phyloP scores from a whole-genome alignment of 75 land plant genomes.

The Selaginella tamariscina region DNA sequence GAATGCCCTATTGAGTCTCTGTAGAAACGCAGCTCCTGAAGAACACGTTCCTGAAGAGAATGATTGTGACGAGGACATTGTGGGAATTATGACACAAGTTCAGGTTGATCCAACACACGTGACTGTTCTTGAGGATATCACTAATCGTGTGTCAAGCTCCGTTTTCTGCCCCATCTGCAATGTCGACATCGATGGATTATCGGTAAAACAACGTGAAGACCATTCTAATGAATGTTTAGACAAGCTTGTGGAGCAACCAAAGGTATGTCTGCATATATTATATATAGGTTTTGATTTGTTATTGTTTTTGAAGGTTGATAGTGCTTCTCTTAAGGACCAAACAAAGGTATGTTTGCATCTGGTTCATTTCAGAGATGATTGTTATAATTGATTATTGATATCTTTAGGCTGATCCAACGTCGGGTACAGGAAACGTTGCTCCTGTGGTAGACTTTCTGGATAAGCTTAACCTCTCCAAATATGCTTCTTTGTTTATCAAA shows the following conservation, averaged over 20 bases:
- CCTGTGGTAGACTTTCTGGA: slow-evolving; percentile 52
- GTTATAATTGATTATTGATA: slow-evolving; percentile 12
- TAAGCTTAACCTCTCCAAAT: slow-evolving; percentile 50
- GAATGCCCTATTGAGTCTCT: not conserved
- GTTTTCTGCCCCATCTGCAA: slow-evolving; percentile 40
- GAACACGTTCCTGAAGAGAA: not conserved
- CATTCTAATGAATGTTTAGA: slow-evolving; percentile 82
- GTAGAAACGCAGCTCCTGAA: too few species aligned
- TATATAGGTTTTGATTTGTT: not conserved
- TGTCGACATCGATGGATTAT: slow-evolving; percentile 39
- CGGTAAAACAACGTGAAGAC: slow-evolving; percentile 33
- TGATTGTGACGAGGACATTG: not conserved
- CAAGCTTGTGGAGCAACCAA: slow-evolving; percentile 11
- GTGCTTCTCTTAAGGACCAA: not conserved
- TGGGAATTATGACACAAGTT: not conserved
- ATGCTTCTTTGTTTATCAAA: slow-evolving; percentile 49
- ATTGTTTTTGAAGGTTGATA: not conserved
- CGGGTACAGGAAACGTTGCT: slow-evolving; percentile 22
- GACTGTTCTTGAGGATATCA: not conserved
- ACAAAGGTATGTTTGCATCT: not conserved
- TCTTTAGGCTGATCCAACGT: not conserved
- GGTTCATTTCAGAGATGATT: slow-evolving; percentile 15
- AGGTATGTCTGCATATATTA: not conserved
- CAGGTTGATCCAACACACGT: not conserved
- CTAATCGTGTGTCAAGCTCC: not conserved